phyloP scores from a whole-genome alignment of 2,329 filamentous ascomycete genomes.

The Metarhizium sp. region DNA sequence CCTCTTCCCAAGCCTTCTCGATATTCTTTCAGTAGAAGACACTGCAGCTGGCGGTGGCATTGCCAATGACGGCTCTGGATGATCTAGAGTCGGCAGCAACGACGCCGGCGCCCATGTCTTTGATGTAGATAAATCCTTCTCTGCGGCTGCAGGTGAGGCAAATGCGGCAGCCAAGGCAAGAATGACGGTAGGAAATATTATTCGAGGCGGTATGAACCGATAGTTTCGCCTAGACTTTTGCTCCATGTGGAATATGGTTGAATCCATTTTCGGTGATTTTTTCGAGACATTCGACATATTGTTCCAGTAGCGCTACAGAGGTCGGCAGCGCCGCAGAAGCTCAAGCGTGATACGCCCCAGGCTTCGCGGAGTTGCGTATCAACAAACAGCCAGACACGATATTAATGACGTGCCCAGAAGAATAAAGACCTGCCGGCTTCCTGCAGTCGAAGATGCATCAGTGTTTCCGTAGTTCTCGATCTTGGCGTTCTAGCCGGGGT shows the following conservation, averaged over 20 bases:
- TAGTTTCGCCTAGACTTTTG: background rate
- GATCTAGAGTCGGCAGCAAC: background rate
- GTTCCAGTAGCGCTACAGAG: background rate
- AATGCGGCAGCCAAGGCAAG: conserved; percentile 1
- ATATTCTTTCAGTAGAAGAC: background rate
- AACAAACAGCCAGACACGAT: background rate
- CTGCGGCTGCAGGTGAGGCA: background rate
- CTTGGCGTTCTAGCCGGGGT: background rate
- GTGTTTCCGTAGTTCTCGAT: background rate
- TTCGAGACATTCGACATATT: background rate
- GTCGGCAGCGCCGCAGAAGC: background rate
- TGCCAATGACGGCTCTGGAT: background rate
- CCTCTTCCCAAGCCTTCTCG: background rate
- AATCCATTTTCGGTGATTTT: background rate
- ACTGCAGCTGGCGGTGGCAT: background rate
- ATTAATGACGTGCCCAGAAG: background rate
- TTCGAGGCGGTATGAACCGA: background rate
- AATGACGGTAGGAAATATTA: background rate
- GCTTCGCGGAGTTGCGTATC: background rate
- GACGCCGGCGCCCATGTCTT: background rate
- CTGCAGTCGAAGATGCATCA: background rate
- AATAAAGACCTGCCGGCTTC: background rate
- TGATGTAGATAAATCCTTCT: background rate
- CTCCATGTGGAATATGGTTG: background rate
- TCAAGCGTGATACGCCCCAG: background rate